Evolutionary conservation across 495 filamentous ascomycete genomes (phyloP), one percentile per base, ranked within the genome.

Genomic region (Penicillium subrubescens): DNA sequence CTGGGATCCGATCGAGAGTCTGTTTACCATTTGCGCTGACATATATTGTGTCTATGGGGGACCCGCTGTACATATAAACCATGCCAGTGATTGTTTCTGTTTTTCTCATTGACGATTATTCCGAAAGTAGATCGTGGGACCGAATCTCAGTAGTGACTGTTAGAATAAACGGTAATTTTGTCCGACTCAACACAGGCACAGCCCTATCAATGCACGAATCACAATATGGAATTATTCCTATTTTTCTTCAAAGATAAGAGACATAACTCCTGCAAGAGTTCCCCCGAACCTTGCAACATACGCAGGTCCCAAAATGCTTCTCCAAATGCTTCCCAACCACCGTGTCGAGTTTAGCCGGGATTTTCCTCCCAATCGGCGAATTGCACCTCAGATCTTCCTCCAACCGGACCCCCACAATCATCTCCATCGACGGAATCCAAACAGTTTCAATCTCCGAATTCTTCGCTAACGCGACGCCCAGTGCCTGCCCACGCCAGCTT

Each of bases 321-420:
- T 21, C 25, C 29, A 19, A 58, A 25, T 27, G 8, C 23, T 19
- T 23, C 12, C 39, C 23, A 17, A 62, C 35, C 25, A 31, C 33
- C 61, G 31, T 23, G 19, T 23, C 27, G 48, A 62, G 25, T 67
- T 65, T 70, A 62, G 60, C 69, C 67, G 62, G 59, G 61, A 65
- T 72, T 79, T 71, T 73, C 76, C 75, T 70, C 64, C 73, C 73
- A 77, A 75, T 75, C 77, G 71, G 76, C 60, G 62, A 65, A 72
- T 62, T 70, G 8, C 43, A 25, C 15, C 8, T 23, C 54, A 65
- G 51, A 71, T 70, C 66, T 74, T 69, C 74, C 77, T 75, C 77
- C 75, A 78, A 79, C 77, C 73, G 69, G 63, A 67, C 41, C 23
- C 15, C 8, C 44, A 11, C 59, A 23, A 55, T 29, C 12, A 34